These are phyloP conservation scores for Wilcoxina mikolae DNA, from an alignment of 495 filamentous ascomycete genomes.

Conservation along the genomic window DNA sequence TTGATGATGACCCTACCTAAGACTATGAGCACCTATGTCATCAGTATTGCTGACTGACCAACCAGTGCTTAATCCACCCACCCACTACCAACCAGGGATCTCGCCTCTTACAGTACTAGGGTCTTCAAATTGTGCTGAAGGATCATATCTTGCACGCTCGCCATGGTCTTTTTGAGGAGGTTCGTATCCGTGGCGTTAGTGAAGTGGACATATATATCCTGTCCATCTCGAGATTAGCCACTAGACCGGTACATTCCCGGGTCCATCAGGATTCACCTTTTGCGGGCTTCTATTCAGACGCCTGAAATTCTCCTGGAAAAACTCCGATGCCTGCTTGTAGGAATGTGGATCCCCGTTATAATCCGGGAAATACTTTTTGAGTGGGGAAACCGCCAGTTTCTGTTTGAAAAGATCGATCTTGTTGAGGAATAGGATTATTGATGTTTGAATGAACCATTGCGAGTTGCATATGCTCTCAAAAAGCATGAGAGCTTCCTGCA, in stretches of 20 bases:
- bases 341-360: conserved; percentile 50
- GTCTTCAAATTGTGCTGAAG: conserved; percentile 93
- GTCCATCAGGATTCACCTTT: conserved; percentile 34
- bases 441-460: conserved; percentile 90
- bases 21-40: no score
- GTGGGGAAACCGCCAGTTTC: conserved; percentile 66
- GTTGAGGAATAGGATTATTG: conserved; percentile 96
- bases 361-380: conserved; percentile 86
- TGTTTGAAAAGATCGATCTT: conserved; percentile 96
- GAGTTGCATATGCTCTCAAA: conserved; percentile 97
- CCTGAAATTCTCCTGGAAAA: conserved; percentile 82
- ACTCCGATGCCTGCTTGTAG: conserved; percentile 52
- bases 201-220: conserved; percentile 81
- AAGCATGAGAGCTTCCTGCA: conserved; percentile 96
- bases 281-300: conserved; percentile 70
- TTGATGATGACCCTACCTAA: no score
- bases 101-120: conserved; percentile 84
- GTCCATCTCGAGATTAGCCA: background rate
- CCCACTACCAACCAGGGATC: no score
- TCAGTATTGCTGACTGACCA: no score
- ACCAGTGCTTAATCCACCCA: no score
- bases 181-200: conserved; percentile 95
- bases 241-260: background rate
- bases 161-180: conserved; percentile 92
- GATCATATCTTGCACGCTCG: conserved; percentile 96